Conservation (phyloP, 257 asterid species). For the Rehmannia glutinosa region DNA sequence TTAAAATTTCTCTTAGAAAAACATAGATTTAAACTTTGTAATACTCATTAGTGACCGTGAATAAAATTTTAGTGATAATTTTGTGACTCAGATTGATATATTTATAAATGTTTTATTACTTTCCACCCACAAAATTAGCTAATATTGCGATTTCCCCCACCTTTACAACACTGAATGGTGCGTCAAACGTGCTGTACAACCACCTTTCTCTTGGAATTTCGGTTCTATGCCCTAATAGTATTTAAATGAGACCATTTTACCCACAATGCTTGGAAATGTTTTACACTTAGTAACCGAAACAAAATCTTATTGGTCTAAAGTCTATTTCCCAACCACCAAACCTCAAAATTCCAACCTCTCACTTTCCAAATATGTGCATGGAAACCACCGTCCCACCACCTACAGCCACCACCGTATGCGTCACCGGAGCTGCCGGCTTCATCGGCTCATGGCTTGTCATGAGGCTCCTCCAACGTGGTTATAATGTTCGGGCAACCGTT, state of each 20-base stretch:
- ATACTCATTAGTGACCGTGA: too few species aligned
- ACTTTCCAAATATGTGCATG: constrained; percentile 11
- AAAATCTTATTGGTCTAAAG: not conserved
- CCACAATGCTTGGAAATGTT: not conserved
- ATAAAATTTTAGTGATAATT: too few species aligned
- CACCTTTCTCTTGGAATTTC: not conserved
- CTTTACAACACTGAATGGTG: constrained; percentile 20
- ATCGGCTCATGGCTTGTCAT: constrained; percentile 90
- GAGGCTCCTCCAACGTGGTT: constrained; percentile 70
- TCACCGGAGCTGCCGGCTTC: constrained; percentile 90
- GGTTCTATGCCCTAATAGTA: not conserved
- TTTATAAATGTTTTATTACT: too few species aligned
- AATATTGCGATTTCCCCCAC: not conserved
- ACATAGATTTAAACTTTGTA: too few species aligned
- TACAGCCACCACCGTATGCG: constrained; percentile 48
- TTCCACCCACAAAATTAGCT: not conserved
- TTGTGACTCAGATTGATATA: too few species aligned
- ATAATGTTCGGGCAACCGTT: constrained; percentile 72
- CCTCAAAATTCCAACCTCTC: not conserved
- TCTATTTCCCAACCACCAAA: not conserved
- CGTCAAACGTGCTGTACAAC: constrained; percentile 37
- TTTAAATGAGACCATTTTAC: constrained; percentile 8
- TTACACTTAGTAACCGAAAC: not conserved
- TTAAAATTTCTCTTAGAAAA: too few species aligned
- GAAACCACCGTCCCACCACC: constrained; percentile 17